Base-by-base conservation (phyloP, 2,329 filamentous ascomycete genomes). In the Colletotrichum lindemuthianum region DNA sequence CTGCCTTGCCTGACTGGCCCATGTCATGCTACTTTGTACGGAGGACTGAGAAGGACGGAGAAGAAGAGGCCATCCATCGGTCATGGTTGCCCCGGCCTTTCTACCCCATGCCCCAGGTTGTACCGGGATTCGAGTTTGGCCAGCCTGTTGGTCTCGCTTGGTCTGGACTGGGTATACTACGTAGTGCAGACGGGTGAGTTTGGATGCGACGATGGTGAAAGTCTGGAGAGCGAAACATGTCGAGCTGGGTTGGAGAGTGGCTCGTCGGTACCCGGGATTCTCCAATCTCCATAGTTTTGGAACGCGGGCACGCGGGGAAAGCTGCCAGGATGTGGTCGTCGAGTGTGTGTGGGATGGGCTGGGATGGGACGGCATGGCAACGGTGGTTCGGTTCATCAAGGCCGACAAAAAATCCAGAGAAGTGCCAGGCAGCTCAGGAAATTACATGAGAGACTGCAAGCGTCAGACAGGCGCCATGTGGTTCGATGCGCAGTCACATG, bases 301-400 rank as follows among this genome's bases (percentile, higher is more conserved):
- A 44, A 51, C 50, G 61, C 40, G 50, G 53, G 58, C 51, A 65
- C 58, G 63, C 63, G 63, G 63, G 63, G 60, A 52, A 57, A 52
- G 34, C n/a, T 48, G 52, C 51, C 7, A 40, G 63, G 63, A 47
- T 51, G 45, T 24, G 12, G 55, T 32, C 15, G 15, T 1, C 9
- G 43, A 45, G 48, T 49, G 45, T 33, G 45, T n/a, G 45, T 11
- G 45, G 11, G 32, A n/a, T 49, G 34, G 49, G 15, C 34, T 44
- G 32, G 52, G 32, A 12, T 15, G 16, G 33, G 33, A 51, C 43
- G 37, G 51, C 10, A 40, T 50, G 51, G 16, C 15, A 12, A 44
- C 16, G 41, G 16, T 37, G 13, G 51, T 44, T 63, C 63, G 63
- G 63, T 47, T 61, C 40, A 65, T 52, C 36, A 65, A 40, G 24